Base-by-base conservation (phyloP, 2,329 filamentous ascomycete species). In the Exophiala phaeomuriformis region DNA sequence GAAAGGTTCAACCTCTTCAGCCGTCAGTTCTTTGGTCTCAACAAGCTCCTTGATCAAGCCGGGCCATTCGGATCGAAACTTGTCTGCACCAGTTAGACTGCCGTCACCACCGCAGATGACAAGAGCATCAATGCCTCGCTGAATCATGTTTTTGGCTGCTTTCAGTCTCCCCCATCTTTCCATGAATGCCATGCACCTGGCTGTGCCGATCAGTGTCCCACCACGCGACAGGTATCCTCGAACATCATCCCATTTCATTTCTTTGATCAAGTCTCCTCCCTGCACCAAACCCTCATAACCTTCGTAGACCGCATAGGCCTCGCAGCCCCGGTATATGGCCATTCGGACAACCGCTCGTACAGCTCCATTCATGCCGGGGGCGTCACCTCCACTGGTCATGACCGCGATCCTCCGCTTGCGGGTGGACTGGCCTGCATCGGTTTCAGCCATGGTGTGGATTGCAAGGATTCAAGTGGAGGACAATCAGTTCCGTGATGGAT, bases 101-200 rank as follows among this genome's bases (percentile, higher is more conserved):
- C 93, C 93, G 69, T 98, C 93, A 74, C 93, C 93, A 69, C 93
- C 93, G 70, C 91, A 97, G 68, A 98, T 94, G 65, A 98, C 86
- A 64, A 98, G 78, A 50, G 93, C 93, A 68, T 98, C 90, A 62
- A 98, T 97, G 67, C 93, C 93, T 63, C 88, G 83, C 56, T 89
- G 71, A 40, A 98, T 81, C 83, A 98, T 85, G 75, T 98, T 96
- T 77, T 91, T 95, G 55, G 93, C 93, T 1, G 89, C 93, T 50
- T 77, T 80, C 56, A 95, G 72, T 61, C 93, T 85, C 12, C 93
- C 93, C 31, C 84, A 75, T 44, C 93, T 85, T 71, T 96, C 86
- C 72, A 87, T 91, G 74, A 98, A 98, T 52, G 82, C 84, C 82
- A 86, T 88, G 75, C 90, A 95, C 59, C 93, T 81, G 52, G 93